Conservation (phyloP, 2,329 filamentous ascomycete genomes). For the Aspergillus pseudonomiae region DNA sequence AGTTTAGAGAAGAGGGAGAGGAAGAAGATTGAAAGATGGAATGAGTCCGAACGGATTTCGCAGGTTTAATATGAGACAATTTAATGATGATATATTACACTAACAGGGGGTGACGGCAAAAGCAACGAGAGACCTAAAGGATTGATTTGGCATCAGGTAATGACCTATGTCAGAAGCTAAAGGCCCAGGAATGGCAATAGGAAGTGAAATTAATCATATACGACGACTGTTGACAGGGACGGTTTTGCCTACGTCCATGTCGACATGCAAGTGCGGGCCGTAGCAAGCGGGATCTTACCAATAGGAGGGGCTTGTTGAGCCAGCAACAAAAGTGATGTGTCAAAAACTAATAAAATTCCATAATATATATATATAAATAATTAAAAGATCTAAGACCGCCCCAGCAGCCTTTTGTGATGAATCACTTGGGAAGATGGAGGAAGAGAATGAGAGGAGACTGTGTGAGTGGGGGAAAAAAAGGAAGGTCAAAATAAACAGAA, state of each 20-base stretch:
- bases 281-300: slow-evolving; percentile 4
- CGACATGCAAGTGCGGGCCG: slow-evolving; percentile 7
- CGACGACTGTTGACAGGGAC: neutral
- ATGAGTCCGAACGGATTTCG: slow-evolving; percentile 40
- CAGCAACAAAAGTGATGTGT: slow-evolving; percentile 12
- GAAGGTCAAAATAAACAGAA: no score
- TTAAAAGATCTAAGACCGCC: neutral
- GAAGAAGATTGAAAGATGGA: neutral
- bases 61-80: slow-evolving; percentile 34
- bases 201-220: neutral
- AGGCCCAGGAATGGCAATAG: neutral
- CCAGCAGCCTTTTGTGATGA: neutral
- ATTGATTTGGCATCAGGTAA: neutral
- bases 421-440: neutral
- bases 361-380: neutral
- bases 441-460: neutral
- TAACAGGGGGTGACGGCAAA: neutral
- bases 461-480: no score
- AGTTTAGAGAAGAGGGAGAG: neutral
- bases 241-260: neutral
- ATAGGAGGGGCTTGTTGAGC: neutral
- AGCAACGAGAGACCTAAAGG: neutral
- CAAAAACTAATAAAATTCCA: neutral
- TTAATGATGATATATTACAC: slow-evolving; percentile 2
- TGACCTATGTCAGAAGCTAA: neutral